Percentiles rank a stretch among this genome's conserved stretches.
Evolutionary conservation across 2,329 filamentous ascomycete species (phyloP).

Genomic region (Fusarium circinatum): DNA sequence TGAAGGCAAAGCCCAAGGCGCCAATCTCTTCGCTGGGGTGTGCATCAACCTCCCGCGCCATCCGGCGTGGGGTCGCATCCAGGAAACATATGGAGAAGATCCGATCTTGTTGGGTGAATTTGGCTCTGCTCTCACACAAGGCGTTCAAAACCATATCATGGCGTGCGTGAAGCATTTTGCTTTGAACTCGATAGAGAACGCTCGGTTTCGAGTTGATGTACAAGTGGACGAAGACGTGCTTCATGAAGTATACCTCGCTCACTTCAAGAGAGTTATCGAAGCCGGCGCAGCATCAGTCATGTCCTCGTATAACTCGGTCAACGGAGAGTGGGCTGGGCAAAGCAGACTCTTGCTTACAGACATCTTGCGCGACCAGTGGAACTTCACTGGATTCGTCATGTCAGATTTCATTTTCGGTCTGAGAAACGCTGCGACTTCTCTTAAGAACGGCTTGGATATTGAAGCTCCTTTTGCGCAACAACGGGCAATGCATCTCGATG

Average conservation of each 20-base stretch:
- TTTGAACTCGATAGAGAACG: slow-evolving; percentile 40
- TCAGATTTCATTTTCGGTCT: slow-evolving; percentile 36
- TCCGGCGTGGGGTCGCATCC: slow-evolving; percentile 39
- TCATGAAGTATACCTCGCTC: slow-evolving; percentile 36
- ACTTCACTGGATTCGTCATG: slow-evolving; percentile 31
- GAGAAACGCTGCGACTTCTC: slow-evolving; percentile 13
- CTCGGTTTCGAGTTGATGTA: slow-evolving; percentile 37
- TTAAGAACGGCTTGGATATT: slow-evolving; percentile 36
- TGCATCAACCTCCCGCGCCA: slow-evolving; percentile 40
- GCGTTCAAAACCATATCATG: slow-evolving; percentile 37
- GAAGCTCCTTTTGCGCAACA: slow-evolving; percentile 35
- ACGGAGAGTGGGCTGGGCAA: slow-evolving; percentile 33
- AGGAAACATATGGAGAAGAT: slow-evolving; percentile 40
- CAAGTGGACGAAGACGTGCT: slow-evolving; percentile 24
- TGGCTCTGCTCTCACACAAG: slow-evolving; percentile 23
- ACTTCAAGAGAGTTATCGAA: slow-evolving; percentile 31
- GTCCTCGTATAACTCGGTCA: slow-evolving; percentile 36
- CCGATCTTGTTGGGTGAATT: slow-evolving; percentile 35
- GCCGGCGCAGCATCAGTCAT: slow-evolving; percentile 29
- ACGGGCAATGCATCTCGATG: background rate
- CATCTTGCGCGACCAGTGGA: slow-evolving; percentile 31
- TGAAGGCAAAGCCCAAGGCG: slow-evolving; percentile 28
- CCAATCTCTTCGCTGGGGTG: slow-evolving; percentile 36
- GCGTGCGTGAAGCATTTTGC: slow-evolving; percentile 39
- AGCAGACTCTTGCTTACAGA: slow-evolving; percentile 25